Conservation (phyloP, 2,329 filamentous ascomycete species). For the Verticillium albo-atrum region DNA sequence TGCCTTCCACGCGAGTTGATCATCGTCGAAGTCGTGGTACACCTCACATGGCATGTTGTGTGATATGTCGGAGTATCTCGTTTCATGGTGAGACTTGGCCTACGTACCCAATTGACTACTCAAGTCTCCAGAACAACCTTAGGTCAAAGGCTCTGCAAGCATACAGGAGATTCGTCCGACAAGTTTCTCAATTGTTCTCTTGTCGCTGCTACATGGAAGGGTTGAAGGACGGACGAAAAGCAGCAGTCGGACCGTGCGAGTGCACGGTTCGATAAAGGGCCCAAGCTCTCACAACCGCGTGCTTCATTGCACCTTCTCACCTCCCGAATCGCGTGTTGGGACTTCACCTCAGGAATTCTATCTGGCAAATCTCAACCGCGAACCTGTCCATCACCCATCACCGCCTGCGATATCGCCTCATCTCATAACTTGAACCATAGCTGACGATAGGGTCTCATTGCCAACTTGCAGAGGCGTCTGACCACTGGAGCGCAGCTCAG, state of each 20-base stretch:
- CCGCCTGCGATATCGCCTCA: background rate
- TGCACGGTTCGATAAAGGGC: background rate
- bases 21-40: too few relatives aligned
- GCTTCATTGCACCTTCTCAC: background rate
- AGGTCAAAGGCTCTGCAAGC: too few relatives aligned
- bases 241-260: background rate
- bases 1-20: too few relatives aligned
- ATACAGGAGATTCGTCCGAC: too few relatives aligned
- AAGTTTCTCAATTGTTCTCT: too few relatives aligned
- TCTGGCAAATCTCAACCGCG: background rate
- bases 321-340: background rate
- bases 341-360: background rate
- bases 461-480: background rate
- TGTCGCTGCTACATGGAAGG: background rate
- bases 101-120: too few relatives aligned
- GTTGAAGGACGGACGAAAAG: background rate
- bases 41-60: too few relatives aligned
- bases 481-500: background rate
- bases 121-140: too few relatives aligned
- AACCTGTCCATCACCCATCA: background rate
- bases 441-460: background rate
- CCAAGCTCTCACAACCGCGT: background rate
- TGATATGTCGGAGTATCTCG: too few relatives aligned
- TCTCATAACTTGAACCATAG: background rate
- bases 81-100: too few relatives aligned